Evolutionary conservation across 768 basidiomycete genomes (phyloP).

Genomic region (Hortiboletus flavorubellus): DNA sequence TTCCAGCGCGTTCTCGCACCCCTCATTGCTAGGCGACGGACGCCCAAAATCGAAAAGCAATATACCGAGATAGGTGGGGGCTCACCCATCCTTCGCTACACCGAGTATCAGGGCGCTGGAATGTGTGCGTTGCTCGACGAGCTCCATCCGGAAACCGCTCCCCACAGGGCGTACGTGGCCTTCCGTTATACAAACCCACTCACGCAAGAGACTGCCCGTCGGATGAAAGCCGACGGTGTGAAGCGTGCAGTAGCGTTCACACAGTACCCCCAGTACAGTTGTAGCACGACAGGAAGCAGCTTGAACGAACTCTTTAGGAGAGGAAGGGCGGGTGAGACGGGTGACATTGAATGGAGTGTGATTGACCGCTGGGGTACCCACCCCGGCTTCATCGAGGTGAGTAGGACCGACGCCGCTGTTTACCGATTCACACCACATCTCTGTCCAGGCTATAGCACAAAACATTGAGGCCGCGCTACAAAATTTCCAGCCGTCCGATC

Average conservation of each 20-base stretch:
- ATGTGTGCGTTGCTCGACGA: conserved; percentile 93
- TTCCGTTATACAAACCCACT: conserved; percentile 93
- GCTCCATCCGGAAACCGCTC: conserved; percentile 87
- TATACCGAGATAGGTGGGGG: conserved; percentile 95
- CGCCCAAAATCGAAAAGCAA: conserved; percentile 91
- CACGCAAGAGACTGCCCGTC: conserved; percentile 74
- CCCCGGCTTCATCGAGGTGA: conserved; percentile 88
- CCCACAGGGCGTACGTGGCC: conserved; percentile 94
- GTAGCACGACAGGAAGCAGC: conserved; percentile 97
- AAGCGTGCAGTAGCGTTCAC: conserved; percentile 92
- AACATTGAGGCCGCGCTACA: conserved; percentile 80
- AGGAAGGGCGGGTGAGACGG: conserved; percentile 58
- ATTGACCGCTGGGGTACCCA: conserved; percentile 98
- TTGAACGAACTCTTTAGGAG: conserved; percentile 85
- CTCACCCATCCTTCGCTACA: conserved; percentile 92
- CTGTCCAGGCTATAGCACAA: conserved; percentile 77
- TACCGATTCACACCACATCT: conserved; percentile 1
- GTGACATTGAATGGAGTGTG: conserved; percentile 88
- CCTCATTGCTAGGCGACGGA: conserved; percentile 81
- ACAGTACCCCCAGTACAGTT: conserved; percentile 98
- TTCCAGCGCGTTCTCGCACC: conserved; percentile 89
- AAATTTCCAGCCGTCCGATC: conserved; percentile 68
- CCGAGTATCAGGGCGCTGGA: conserved; percentile 79
- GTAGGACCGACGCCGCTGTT: conserved; percentile 17
- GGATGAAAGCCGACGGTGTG: conserved; percentile 90